A percentile compares a stretch with the other conserved stretches of the same genome.
Evolutionary conservation across 441 rosid species (phyloP).

Genomic region (Pelargonium australe): DNA sequence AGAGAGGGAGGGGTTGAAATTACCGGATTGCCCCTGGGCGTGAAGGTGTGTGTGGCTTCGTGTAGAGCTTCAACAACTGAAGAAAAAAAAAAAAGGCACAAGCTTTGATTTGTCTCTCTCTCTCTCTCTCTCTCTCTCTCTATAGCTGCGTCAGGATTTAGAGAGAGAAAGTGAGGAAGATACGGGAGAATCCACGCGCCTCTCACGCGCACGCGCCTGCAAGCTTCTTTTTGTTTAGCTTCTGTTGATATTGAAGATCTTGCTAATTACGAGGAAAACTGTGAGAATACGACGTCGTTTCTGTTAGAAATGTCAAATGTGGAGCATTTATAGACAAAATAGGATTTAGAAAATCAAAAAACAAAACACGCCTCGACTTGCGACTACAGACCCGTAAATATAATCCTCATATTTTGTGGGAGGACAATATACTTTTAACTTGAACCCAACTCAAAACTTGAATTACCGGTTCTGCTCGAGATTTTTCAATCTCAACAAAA

Average conservation of each 20-base stretch:
- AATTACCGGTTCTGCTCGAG: too few relatives aligned
- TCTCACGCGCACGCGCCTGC: not conserved
- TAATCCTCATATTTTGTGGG: too few relatives aligned
- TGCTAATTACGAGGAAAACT: too few relatives aligned
- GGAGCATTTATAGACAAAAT: too few relatives aligned
- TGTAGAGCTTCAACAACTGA: not conserved
- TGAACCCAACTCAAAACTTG: too few relatives aligned
- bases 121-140: constrained; percentile 3
- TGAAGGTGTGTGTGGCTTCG: not conserved
- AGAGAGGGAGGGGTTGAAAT: constrained; percentile 7
- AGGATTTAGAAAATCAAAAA: too few relatives aligned
- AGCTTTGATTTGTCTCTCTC: not conserved
- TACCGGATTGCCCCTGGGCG: constrained; percentile 10
- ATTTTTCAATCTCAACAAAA: too few relatives aligned
- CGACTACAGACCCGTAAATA: too few relatives aligned
- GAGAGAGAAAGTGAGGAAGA: not conserved
- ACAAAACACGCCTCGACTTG: too few relatives aligned
- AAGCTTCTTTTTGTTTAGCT: too few relatives aligned
- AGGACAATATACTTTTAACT: too few relatives aligned
- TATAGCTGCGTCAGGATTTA: not conserved
- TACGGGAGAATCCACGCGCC: not conserved
- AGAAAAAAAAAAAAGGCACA: not conserved
- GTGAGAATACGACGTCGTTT: not conserved
- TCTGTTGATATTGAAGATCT: too few relatives aligned
- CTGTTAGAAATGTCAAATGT: not conserved